Evolutionary conservation across 768 basidiomycete species (phyloP).

Genomic region (Mycena epipterygia): DNA sequence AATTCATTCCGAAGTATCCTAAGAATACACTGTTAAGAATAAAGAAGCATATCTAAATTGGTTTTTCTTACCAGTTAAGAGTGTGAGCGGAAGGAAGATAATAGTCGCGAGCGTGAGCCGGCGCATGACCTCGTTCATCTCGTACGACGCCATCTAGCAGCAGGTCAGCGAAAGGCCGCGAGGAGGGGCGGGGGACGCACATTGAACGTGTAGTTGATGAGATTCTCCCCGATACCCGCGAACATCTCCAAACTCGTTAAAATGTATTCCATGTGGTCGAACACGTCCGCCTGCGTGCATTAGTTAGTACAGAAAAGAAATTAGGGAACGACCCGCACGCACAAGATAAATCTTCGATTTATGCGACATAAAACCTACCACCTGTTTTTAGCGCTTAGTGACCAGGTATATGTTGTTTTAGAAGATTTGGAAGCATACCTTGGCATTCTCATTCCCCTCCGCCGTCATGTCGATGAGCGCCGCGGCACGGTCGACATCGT

Average conservation of each 20-base stretch:
- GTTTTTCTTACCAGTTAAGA: no score
- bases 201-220: constrained; percentile 85
- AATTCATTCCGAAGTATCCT: constrained; percentile 71
- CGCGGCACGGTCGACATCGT: constrained; percentile 76
- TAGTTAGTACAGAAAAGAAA: not conserved
- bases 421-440: no score
- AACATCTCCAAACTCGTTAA: constrained; percentile 82
- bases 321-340: constrained; percentile 31
- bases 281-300: constrained; percentile 71
- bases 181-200: constrained; percentile 51
- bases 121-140: constrained; percentile 79
- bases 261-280: constrained; percentile 84
- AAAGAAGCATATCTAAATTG: no score
- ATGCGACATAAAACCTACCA: constrained; percentile 76
- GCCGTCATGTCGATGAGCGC: constrained; percentile 65
- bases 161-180: constrained; percentile 17
- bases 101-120: constrained; percentile 78
- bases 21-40: no score
- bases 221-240: constrained; percentile 75
- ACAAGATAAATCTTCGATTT: constrained; percentile 80
- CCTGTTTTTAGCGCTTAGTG: no score
- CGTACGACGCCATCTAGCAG: constrained; percentile 75
- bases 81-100: constrained; percentile 77
- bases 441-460: constrained; percentile 49
- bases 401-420: no score